Evolutionary conservation across 2,329 filamentous ascomycete genomes (phyloP).

Genomic region (Trichoderma breve): DNA sequence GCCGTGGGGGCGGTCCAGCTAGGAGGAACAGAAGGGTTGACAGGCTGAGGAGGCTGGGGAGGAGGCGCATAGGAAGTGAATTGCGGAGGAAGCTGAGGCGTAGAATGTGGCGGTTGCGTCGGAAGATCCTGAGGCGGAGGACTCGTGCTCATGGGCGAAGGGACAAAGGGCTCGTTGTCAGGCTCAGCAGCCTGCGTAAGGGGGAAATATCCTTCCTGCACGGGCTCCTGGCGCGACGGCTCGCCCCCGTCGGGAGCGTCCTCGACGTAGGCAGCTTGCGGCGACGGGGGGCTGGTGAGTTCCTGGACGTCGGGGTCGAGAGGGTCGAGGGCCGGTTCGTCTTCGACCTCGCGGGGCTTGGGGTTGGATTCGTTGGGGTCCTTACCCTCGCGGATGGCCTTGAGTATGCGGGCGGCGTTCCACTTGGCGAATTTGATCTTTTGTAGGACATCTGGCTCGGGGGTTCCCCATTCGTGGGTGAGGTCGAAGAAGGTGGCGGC

Average conservation of each 20-base stretch:
- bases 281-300: conserved; percentile 41
- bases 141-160: conserved; percentile 37
- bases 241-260: conserved; percentile 50
- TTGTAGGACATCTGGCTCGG: conserved; percentile 71
- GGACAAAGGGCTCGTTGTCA: conserved; percentile 31
- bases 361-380: conserved; percentile 94
- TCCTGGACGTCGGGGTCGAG: conserved; percentile 23
- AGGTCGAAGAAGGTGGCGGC: conserved; percentile 90
- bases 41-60: conserved; percentile 1
- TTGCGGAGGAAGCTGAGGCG: conserved; percentile 26
- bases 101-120: conserved; percentile 26
- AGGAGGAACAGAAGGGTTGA: conserved; percentile 25
- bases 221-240: conserved; percentile 29
- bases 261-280: conserved; percentile 49
- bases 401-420: conserved; percentile 86
- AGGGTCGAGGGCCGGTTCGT: conserved; percentile 38
- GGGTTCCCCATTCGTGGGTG: conserved; percentile 74
- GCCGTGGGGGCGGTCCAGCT: conserved; percentile 1
- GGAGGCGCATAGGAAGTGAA: conserved; percentile 26
- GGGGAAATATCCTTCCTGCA: conserved; percentile 36
- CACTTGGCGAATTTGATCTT: conserved; percentile 98
- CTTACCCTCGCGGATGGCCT: conserved; percentile 83
- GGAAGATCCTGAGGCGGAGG: conserved; percentile 23
- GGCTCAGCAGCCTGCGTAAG: conserved; percentile 17
- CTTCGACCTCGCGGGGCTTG: conserved; percentile 45